phyloP scores from a whole-genome alignment of 306 rosid species.

The Quercus alba region DNA sequence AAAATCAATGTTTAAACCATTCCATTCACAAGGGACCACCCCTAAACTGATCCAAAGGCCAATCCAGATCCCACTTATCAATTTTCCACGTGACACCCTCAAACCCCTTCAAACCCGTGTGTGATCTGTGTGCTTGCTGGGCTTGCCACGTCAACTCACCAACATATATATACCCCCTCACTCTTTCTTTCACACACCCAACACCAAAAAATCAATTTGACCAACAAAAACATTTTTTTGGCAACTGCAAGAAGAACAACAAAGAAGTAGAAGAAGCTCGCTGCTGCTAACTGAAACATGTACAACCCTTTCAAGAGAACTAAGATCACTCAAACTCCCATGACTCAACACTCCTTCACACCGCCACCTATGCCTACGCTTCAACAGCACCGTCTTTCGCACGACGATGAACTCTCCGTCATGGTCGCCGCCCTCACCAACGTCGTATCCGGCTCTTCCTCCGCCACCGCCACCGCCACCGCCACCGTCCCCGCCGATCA shows the following conservation, averaged over 20 bases:
- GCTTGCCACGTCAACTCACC: conserved; percentile 34
- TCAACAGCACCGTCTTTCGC: conserved; percentile 27
- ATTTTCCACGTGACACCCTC: background rate
- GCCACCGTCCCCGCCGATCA: background rate
- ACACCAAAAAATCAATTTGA: background rate
- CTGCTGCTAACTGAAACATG: background rate
- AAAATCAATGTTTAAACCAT: too few relatives aligned
- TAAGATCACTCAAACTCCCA: background rate
- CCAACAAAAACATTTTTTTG: too few relatives aligned
- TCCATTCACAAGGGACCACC: too few relatives aligned
- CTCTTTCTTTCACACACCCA: background rate
- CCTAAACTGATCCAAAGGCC: too few relatives aligned
- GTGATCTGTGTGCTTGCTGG: conserved; percentile 38
- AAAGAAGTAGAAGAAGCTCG: too few relatives aligned
- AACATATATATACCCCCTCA: conserved; percentile 30
- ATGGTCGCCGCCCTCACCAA: conserved; percentile 73
- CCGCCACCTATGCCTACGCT: background rate
- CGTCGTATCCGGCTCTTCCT: conserved; percentile 62
- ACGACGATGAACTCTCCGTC: conserved; percentile 63
- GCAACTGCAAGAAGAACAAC: too few relatives aligned
- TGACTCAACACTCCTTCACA: background rate
- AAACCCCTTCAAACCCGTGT: conserved; percentile 38
- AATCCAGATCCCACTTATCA: background rate
- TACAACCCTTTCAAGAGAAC: conserved; percentile 14
- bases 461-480: background rate